A percentile compares a stretch with the other conserved stretches of the same genome.
Conservation (phyloP, 2,329 filamentous ascomycete species). For the Diplocarpon rosae region DNA sequence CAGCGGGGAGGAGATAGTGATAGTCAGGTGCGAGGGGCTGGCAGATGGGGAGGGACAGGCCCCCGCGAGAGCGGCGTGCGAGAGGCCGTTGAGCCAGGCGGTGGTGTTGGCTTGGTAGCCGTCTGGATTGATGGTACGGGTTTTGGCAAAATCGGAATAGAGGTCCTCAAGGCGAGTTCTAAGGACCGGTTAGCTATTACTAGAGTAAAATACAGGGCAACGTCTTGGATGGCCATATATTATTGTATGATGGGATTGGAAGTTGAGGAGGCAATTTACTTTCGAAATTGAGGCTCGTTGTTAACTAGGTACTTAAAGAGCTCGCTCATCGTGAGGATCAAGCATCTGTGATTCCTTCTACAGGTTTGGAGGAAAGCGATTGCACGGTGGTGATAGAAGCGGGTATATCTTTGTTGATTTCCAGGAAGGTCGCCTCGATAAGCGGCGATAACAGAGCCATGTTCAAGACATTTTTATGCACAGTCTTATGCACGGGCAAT, state of each 20-base stretch:
- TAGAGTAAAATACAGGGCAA: too few species aligned
- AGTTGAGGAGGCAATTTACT: slow-evolving; percentile 29
- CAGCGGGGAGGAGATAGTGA: slow-evolving; percentile 51
- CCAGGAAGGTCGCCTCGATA: background rate
- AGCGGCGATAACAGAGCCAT: background rate
- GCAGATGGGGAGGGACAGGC: slow-evolving; percentile 31
- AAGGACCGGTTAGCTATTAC: background rate
- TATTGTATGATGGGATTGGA: background rate
- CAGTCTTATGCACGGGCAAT: background rate
- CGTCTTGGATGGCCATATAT: too few species aligned
- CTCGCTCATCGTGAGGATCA: slow-evolving; percentile 42
- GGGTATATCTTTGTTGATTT: slow-evolving; percentile 8
- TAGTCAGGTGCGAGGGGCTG: slow-evolving; percentile 37
- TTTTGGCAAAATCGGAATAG: slow-evolving; percentile 75
- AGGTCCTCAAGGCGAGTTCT: slow-evolving; percentile 73
- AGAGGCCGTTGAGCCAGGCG: slow-evolving; percentile 68
- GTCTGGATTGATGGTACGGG: slow-evolving; percentile 69
- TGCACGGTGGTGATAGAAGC: background rate
- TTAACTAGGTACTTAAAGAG: slow-evolving; percentile 55
- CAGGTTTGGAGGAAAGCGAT: background rate
- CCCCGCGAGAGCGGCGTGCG: slow-evolving; percentile 56
- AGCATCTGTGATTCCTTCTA: background rate
- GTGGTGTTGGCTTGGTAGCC: slow-evolving; percentile 71
- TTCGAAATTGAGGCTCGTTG: slow-evolving; percentile 50
- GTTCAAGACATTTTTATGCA: background rate